Conservation (phyloP, 129 eudicot genomes). For the Chrysanthemum makinoi region DNA sequence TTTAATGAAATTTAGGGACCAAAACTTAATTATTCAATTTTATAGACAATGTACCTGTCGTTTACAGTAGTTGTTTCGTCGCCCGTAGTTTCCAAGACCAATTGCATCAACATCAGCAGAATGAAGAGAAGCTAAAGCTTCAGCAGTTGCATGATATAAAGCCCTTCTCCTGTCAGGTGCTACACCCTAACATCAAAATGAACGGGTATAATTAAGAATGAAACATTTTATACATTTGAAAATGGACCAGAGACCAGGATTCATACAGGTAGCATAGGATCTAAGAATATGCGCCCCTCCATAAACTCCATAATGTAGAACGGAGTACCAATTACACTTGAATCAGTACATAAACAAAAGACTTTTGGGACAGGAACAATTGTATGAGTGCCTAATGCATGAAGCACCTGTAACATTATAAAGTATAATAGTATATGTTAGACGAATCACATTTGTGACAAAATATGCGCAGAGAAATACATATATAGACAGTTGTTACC, state of each 20-base stretch:
- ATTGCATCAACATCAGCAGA: constrained; percentile 79
- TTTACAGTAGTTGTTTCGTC: constrained; percentile 78
- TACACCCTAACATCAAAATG: constrained; percentile 45
- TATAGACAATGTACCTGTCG: constrained; percentile 58
- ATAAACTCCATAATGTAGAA: constrained; percentile 93
- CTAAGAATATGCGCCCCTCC: constrained; percentile 83
- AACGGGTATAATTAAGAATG: constrained; percentile 2
- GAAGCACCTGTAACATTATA: constrained; percentile 61
- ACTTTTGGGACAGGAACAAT: constrained; percentile 93
- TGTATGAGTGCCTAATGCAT: constrained; percentile 71
- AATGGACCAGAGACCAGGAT: constrained; percentile 16
- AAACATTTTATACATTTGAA: not conserved
- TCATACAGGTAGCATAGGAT: constrained; percentile 85
- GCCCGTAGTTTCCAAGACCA: constrained; percentile 73
- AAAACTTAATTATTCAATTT: not conserved
- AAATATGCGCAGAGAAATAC: constrained; percentile 1
- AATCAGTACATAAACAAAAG: constrained; percentile 83
- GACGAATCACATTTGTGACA: not conserved
- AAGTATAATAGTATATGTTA: constrained; percentile 2
- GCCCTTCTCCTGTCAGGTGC: constrained; percentile 62
- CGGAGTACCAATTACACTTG: constrained; percentile 85
- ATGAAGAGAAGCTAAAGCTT: constrained; percentile 86
- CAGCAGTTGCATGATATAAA: constrained; percentile 69
- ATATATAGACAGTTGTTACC: constrained; percentile 29
- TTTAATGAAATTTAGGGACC: not conserved